Evolutionary conservation across 192 early-diverging fungal species (phyloP).

Genomic region (Kappamyces sp.): DNA sequence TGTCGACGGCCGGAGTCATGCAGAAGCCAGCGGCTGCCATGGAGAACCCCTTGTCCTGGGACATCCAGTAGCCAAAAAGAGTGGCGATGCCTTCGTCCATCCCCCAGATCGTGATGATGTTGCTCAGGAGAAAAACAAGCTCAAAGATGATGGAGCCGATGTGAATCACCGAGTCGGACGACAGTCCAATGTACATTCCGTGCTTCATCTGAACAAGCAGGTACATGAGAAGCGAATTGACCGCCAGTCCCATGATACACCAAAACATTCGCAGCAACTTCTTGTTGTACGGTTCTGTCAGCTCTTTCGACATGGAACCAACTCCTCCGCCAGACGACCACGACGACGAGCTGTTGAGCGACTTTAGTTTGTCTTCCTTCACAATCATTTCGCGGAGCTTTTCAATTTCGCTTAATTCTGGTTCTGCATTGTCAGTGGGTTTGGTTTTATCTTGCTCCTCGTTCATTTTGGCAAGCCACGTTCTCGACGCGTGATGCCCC

Average conservation of each 20-base stretch:
- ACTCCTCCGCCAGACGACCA: no score
- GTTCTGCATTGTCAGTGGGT: background rate
- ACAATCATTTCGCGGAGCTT: no score
- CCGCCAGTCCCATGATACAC: background rate
- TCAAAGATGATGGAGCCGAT: background rate
- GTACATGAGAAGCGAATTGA: background rate
- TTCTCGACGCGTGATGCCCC: background rate
- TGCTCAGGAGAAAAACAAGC: background rate
- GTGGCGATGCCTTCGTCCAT: background rate
- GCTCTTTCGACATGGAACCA: background rate
- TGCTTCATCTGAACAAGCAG: background rate
- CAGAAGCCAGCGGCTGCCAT: background rate
- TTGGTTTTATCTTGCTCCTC: background rate
- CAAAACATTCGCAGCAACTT: background rate
- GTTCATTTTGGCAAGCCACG: background rate
- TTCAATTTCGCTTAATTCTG: no score
- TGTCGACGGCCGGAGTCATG: background rate
- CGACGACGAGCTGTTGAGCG: no score
- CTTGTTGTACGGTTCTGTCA: background rate
- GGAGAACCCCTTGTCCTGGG: background rate
- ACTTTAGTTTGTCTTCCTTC: no score
- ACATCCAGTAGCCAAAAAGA: slow-evolving; percentile 2
- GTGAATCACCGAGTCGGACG: background rate
- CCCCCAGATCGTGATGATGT: background rate
- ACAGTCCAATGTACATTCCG: background rate